Evolutionary conservation across 2,329 filamentous ascomycete genomes (phyloP), one percentile per base, ranked within the genome.

Genomic region (Monosporascus cannonballus): DNA sequence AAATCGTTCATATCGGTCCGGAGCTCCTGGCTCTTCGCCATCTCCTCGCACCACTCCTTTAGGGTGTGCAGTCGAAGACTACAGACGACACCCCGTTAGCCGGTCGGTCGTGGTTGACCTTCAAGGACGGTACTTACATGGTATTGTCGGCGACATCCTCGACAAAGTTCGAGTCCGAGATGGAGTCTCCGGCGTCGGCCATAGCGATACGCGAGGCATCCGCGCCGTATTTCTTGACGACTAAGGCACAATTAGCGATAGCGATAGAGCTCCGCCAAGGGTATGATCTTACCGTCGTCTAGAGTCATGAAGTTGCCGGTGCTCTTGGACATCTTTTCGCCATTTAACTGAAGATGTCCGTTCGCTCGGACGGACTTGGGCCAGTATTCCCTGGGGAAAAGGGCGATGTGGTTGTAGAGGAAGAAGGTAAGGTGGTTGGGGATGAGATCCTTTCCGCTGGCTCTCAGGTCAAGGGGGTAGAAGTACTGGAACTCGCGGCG

Each of bases 241-340:
- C 81, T 34, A 14, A 34, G 30, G 9, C 11, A 14, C 11, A 14
- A 14, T 34, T 34, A 34, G 11, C 9, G 30, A 34, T 8, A 34
- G 11, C 11, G 4, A 11, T 34, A 34, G 30, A 34, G 4, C 30
- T 34, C 11, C 11, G 30, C 4, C 30, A 34, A 34, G 9, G 30
- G 30, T 1, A 34, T n/a, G 38, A 25, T 6, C 14, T 36, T 20
- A 57, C 55, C 54, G 57, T 96, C 89, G 51, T 85, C 81, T 50
- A 97, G 78, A 11, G 94, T 97, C 69, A 99, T 79, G 77, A 99
- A 99, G 75, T 97, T 99, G 57, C 94, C 94, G 0, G 92, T 96
- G 51, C 87, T 93, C 77, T 99, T 99, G 69, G 85, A 88, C 94
- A 99, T 99, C 81, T 99, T 99, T 69, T 96, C 90, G 48, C 93